Conservation (phyloP, 208 protist species). For the Acanthamoeba culbertsoni region DNA sequence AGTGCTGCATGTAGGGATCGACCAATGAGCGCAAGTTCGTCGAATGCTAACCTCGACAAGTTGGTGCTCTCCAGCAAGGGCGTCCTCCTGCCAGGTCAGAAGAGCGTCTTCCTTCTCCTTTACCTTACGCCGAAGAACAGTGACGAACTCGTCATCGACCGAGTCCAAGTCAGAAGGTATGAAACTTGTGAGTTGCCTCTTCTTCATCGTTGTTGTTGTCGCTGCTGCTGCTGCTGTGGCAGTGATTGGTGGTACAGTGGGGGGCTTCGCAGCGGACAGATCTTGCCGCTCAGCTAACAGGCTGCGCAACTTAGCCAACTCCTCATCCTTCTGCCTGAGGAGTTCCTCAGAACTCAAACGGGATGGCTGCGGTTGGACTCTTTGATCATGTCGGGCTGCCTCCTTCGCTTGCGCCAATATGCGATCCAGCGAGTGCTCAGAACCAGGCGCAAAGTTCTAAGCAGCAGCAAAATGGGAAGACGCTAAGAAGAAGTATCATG, state of each 20-base stretch:
- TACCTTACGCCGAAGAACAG: neutral
- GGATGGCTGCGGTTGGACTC: neutral
- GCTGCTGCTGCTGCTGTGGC: neutral
- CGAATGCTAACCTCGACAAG: neutral
- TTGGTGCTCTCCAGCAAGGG: neutral
- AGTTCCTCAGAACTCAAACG: neutral
- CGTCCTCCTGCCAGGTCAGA: neutral
- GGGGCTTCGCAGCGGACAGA: neutral
- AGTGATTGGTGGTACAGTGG: neutral
- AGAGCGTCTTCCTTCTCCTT: neutral
- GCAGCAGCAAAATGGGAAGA: neutral
- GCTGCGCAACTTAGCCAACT: neutral
- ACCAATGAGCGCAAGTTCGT: no score
- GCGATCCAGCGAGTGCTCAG: neutral
- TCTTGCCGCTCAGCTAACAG: neutral
- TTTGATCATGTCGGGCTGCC: neutral
- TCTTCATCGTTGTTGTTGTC: neutral
- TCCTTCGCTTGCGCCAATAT: slow-evolving; percentile 23
- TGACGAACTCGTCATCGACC: neutral
- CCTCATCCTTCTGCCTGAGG: slow-evolving; percentile 3
- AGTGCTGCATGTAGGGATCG: no score
- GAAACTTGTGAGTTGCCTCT: neutral
- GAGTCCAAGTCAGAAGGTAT: neutral
- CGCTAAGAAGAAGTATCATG: neutral
- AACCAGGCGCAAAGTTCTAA: neutral